Conservation (phyloP, 768 basidiomycete genomes). For the Suillus ampliporus region DNA sequence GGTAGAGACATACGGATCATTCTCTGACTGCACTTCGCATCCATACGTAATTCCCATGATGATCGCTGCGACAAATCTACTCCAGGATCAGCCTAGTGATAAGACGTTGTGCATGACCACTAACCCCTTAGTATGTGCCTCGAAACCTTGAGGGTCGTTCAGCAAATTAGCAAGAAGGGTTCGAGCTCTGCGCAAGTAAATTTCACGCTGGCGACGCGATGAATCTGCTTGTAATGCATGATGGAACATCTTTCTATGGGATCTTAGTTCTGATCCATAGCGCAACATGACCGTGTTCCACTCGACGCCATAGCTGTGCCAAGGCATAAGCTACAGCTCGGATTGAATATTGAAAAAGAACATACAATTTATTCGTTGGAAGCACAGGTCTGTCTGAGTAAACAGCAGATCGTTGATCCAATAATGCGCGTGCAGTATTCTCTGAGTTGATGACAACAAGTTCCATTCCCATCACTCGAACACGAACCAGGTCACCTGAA, state of each 20-base stretch:
- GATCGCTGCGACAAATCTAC: conserved; percentile 26
- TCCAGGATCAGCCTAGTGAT: not conserved
- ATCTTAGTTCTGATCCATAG: conserved; percentile 23
- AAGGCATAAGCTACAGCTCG: not conserved
- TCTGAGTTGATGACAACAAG: conserved; percentile 14
- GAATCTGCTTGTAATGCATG: conserved; percentile 18
- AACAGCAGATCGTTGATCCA: conserved; percentile 10
- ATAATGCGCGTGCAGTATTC: conserved; percentile 6
- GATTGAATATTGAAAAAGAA: not conserved
- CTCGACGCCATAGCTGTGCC: conserved; percentile 28
- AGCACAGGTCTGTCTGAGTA: conserved; percentile 13
- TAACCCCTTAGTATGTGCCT: conserved; percentile 22
- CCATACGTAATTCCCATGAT: conserved; percentile 28
- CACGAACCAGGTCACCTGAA: not conserved
- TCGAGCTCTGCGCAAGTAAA: conserved; percentile 14
- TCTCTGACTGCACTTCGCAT: conserved; percentile 21
- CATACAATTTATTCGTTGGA: conserved; percentile 6
- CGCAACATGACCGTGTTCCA: conserved; percentile 27
- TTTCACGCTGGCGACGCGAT: conserved; percentile 18
- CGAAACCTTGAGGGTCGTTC: conserved; percentile 21
- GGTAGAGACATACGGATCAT: conserved; percentile 25
- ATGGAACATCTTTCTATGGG: conserved; percentile 25
- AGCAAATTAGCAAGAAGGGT: conserved; percentile 19
- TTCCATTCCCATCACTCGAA: not conserved
- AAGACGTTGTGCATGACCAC: not conserved